Base-by-base conservation (phyloP, 768 basidiomycete genomes). In the Gelatoporia subvermispora region DNA sequence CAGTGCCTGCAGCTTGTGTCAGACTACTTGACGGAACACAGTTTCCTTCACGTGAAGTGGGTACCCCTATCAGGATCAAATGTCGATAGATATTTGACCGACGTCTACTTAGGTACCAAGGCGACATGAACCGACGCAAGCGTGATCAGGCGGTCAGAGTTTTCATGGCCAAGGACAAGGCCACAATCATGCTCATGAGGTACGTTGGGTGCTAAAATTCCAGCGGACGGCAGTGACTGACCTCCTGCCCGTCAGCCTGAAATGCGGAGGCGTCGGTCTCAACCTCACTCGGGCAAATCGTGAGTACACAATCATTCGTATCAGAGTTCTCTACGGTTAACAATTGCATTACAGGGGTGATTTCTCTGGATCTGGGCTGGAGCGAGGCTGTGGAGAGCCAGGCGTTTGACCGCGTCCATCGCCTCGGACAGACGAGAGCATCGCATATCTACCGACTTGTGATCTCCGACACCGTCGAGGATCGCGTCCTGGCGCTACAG, bases 401-500 rank as follows among this genome's bases (percentile, higher is more conserved):
- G 60, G 78, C 80, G 1, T 82, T 78, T 54, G 81, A 81, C 54
- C 73, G 78, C 9, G 48, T 57, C 4, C 43, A 52, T 41, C 48
- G 54, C n/a, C 44, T 54, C 4, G 82, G 82, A 13, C 81, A 83
- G 57, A 65, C 55, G 8, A 67, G 76, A 18, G 47, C 69, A 1
- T 81, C 82, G 10, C 50, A 65, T n/a, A 73, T 82, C 11, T 7
- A 79, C 35, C 75, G 81, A 9, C 69, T 84, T 5, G 81, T 84
- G 24, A 79, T 84, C 35, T 60, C 65, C 2, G 69, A 80, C 51
- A 82, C 80, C 0, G 79, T 84, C 25, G 87, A 88, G 58, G 80
- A 87, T 57, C 72, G 86, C n/a, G 79, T 90, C 25, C 68, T 85
- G 22, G 69, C 69, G 0, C 65, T 88, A 51, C 85, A 86, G 55